Evolutionary conservation across 163 green algal species (phyloP).

Genomic region (Volvox carteri): DNA sequence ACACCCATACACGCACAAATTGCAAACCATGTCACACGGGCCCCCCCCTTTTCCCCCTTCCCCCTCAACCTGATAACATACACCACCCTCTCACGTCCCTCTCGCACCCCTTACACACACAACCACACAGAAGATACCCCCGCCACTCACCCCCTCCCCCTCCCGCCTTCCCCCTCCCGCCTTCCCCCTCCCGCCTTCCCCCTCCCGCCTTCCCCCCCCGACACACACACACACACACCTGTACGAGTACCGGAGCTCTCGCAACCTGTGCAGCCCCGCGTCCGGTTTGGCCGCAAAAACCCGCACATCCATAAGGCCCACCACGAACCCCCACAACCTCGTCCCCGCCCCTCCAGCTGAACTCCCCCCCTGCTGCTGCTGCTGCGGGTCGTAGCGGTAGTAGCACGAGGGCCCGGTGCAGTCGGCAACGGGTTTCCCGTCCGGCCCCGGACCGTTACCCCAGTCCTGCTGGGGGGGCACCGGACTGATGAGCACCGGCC

Average conservation of each 20-base stretch:
- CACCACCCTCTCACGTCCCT: too few relatives aligned
- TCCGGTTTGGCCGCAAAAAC: background rate
- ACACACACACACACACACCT: too few relatives aligned
- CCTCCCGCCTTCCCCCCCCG: too few relatives aligned
- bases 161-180: too few relatives aligned
- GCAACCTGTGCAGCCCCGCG: background rate
- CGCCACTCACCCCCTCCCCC: background rate
- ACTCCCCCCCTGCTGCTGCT: background rate
- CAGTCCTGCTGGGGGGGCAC: background rate
- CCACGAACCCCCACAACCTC: conserved; percentile 20
- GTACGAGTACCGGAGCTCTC: background rate
- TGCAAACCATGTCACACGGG: too few relatives aligned
- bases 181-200: background rate
- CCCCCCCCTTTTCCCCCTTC: too few relatives aligned
- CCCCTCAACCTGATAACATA: too few relatives aligned
- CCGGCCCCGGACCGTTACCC: conserved; percentile 14
- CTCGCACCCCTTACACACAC: too few relatives aligned
- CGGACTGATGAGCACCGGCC: background rate
- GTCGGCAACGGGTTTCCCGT: background rate
- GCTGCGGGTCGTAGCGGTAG: background rate
- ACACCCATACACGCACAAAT: too few relatives aligned
- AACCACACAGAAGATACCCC: background rate
- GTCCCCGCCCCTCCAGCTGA: background rate
- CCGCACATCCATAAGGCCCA: background rate
- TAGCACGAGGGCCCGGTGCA: conserved; percentile 12